phyloP scores from a whole-genome alignment of 805 yeast species.

The Metahyphopichia silvanorum region DNA sequence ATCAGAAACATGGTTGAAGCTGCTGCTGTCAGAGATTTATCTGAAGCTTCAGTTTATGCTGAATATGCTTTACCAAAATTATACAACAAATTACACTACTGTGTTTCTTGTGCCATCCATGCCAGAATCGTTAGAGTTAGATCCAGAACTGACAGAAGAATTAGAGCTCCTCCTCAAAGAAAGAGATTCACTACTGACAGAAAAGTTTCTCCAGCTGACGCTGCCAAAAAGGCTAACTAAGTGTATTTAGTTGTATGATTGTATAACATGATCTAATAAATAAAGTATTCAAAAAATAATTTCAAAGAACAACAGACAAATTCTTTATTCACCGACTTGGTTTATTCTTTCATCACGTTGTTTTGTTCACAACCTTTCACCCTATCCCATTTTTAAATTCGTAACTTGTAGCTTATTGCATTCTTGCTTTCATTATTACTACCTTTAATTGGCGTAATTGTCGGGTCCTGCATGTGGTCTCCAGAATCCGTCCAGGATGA shows the following conservation, averaged over 20 bases:
- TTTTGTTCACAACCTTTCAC: too few species aligned
- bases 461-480: too few species aligned
- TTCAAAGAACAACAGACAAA: too few species aligned
- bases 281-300: too few species aligned
- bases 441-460: too few species aligned
- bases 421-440: too few species aligned
- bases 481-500: too few species aligned
- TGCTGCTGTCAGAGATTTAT: constrained; percentile 99
- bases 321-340: too few species aligned
- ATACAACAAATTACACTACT: constrained; percentile 99
- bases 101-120: constrained; percentile 99
- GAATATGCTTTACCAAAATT: constrained; percentile 99
- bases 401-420: too few species aligned
- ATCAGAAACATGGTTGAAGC: constrained; percentile 99
- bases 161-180: constrained; percentile 99
- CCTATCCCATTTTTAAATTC: too few species aligned
- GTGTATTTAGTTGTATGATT: constrained; percentile 3
- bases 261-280: constrained; percentile 1
- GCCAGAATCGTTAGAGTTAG: constrained; percentile 99
- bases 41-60: constrained; percentile 98
- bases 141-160: constrained; percentile 97
- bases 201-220: constrained; percentile 95
- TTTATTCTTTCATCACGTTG: too few species aligned
- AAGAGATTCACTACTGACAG: constrained; percentile 96
- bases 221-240: constrained; percentile 83